Conservation (phyloP, 2,329 filamentous ascomycete species). For the Beauveria scarabaeidicola region DNA sequence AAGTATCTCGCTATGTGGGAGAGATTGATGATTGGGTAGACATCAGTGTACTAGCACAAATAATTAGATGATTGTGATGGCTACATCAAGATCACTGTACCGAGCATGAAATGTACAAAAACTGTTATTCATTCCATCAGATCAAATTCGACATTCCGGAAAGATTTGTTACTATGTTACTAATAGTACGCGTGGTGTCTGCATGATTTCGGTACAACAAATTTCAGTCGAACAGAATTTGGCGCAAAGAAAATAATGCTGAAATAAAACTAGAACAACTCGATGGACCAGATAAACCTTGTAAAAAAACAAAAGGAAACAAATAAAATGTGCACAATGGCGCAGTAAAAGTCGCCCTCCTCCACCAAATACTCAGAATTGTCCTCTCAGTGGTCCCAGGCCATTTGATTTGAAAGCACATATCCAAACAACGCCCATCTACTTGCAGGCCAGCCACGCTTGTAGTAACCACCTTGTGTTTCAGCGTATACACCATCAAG, state of each 20-base stretch:
- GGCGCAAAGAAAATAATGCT: no score
- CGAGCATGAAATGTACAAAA: neutral
- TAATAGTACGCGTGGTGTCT: constrained; percentile 1
- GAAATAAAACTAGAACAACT: neutral
- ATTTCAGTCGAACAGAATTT: neutral
- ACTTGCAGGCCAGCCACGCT: neutral
- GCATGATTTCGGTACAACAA: neutral
- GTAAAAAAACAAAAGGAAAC: neutral
- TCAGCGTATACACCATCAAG: neutral
- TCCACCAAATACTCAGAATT: neutral
- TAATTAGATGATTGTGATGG: no score
- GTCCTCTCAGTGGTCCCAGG: neutral
- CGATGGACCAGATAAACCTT: neutral
- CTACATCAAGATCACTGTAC: neutral
- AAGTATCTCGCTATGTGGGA: neutral
- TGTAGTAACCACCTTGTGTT: neutral
- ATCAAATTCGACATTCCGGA: neutral
- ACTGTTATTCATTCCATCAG: neutral
- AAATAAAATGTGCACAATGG: neutral
- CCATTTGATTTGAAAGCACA: neutral
- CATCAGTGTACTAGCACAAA: no score
- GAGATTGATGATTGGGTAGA: neutral
- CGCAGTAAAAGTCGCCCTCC: neutral
- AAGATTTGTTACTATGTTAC: neutral
- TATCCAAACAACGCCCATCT: neutral